Base-by-base conservation (phyloP, 805 yeast species). In the Barnettozyma sucrosica region DNA sequence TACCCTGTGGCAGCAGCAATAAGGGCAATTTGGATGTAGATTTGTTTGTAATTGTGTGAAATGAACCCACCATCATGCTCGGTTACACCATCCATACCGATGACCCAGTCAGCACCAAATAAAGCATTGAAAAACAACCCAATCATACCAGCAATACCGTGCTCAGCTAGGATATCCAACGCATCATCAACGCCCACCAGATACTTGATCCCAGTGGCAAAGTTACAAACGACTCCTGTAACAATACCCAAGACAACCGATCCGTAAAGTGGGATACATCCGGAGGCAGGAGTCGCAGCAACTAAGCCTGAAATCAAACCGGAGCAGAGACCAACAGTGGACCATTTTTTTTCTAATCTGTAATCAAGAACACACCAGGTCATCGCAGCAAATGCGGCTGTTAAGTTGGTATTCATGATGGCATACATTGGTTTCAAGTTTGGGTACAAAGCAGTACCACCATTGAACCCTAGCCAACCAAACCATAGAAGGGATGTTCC, bases 401-500 rank as follows among this genome's bases (percentile, higher is more conserved):
- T 79, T 47, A 93, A 60, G 65, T 90, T 92, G 7, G 97, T 82
- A 69, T 93, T 92, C 85, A 89, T 80, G 65, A 90, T 83, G 21
- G 97, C 90, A 62, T 89, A 89, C 13, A 87, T 82, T 1, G 95
- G 90, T 58, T 87, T 80, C 55, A 89, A 66, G 43, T 86, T 82
- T 7, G 97, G 96, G 40, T 85, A 82, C 16, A 81, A 72, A 47
- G 96, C 85, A 11, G 95, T 81, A 47, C 92, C 93, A 19, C 97
- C 95, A 65, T 92, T 93, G 77, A 92, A 92, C 16, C 93, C 89
- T 46, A 92, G 74, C 99, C 99, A 92, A 7, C 98, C 98, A 60
- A 88, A 83, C 85, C 96, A 93, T 54, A 92, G 77, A 34, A 92
- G 66, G 19, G 80, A 69, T 1, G 97, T 90, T 40, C 98, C 98